Conservation (phyloP, 1,284 basidiomycete genomes). For the Meira nashicola region DNA sequence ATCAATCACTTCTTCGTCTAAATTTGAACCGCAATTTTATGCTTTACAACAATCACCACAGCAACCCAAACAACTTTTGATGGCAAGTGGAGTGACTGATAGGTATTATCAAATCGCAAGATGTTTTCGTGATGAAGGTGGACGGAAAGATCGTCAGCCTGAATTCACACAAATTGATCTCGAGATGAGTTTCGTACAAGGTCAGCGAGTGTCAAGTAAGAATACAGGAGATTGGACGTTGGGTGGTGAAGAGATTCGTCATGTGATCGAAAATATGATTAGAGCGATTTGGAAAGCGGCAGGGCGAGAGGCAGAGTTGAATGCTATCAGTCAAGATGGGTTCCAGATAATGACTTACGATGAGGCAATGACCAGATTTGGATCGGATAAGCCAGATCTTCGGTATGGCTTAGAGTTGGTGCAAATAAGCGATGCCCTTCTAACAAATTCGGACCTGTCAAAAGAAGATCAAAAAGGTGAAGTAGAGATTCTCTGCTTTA, state of each 20-base stretch:
- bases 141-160: slow-evolving; percentile 86
- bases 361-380: slow-evolving; percentile 59
- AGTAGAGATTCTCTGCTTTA: slow-evolving; percentile 32
- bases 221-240: slow-evolving; percentile 65
- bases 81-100: slow-evolving; percentile 82
- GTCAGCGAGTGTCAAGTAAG: slow-evolving; percentile 57
- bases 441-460: neutral
- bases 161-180: slow-evolving; percentile 96
- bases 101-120: slow-evolving; percentile 86
- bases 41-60: slow-evolving; percentile 90
- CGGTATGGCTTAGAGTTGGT: slow-evolving; percentile 64
- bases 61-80: slow-evolving; percentile 88
- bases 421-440: slow-evolving; percentile 19
- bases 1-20: neutral
- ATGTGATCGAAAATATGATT: slow-evolving; percentile 38
- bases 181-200: slow-evolving; percentile 91
- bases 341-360: slow-evolving; percentile 40
- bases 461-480: neutral
- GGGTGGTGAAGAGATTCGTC: slow-evolving; percentile 41
- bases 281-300: slow-evolving; percentile 64
- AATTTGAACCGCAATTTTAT: slow-evolving; percentile 66
- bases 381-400: slow-evolving; percentile 90
- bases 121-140: slow-evolving; percentile 93
- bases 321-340: slow-evolving; percentile 4
- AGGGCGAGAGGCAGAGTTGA: slow-evolving; percentile 57